Conservation (phyloP, 495 filamentous ascomycete species). For the Aspergillus sparsus region DNA sequence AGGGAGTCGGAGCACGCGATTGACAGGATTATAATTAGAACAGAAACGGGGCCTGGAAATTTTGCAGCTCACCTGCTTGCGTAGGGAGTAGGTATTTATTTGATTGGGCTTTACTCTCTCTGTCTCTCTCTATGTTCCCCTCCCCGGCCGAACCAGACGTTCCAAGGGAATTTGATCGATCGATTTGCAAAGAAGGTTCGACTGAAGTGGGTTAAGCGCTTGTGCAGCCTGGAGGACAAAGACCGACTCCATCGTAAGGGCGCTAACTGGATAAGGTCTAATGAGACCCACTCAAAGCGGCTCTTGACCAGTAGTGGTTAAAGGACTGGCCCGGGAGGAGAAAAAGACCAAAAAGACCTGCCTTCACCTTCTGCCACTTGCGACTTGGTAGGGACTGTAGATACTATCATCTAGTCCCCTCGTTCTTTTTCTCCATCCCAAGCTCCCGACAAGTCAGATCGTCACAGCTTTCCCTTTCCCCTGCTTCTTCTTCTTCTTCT, state of each 20-base stretch:
- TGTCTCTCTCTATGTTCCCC: not conserved
- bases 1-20: conserved; percentile 4
- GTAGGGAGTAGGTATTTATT: not conserved
- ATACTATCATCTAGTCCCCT: conserved; percentile 20
- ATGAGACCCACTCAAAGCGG: conserved; percentile 42
- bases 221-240: conserved; percentile 3
- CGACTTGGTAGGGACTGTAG: not conserved
- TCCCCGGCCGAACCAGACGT: conserved; percentile 1
- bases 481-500: conserved; percentile 36
- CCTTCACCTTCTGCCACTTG: not conserved
- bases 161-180: conserved; percentile 9
- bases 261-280: conserved; percentile 36
- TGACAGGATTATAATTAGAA: conserved; percentile 14
- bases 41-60: not conserved
- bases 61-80: not conserved
- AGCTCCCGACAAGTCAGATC: conserved; percentile 27
- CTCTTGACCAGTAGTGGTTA: conserved; percentile 31
- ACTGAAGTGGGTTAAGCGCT: conserved; percentile 19
- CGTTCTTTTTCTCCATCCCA: conserved; percentile 22
- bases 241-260: conserved; percentile 13
- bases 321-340: conserved; percentile 2
- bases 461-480: conserved; percentile 36
- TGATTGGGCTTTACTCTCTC: not conserved
- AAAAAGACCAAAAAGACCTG: not conserved
- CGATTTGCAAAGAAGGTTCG: conserved; percentile 10